phyloP scores from a whole-genome alignment of 352 stramenopile species.

The Blastocystis sp. region DNA sequence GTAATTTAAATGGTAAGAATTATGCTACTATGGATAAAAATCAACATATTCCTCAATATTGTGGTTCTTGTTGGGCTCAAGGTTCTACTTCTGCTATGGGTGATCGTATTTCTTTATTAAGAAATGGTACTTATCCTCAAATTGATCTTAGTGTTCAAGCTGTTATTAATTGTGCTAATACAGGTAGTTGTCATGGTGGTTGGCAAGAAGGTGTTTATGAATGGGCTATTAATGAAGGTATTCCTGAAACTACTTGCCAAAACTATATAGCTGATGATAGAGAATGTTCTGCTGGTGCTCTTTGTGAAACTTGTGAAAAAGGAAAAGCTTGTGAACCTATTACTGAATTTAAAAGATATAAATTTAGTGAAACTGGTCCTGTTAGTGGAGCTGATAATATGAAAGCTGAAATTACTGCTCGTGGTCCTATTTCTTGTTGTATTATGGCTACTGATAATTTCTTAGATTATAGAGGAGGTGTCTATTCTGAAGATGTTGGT shows the following conservation, averaged over 20 bases:
- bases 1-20: conserved; percentile 70
- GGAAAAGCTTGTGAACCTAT: conserved; percentile 53
- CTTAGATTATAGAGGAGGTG: conserved; percentile 53
- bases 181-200: conserved; percentile 52
- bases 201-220: conserved; percentile 69
- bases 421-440: conserved; percentile 63
- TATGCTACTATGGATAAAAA: conserved; percentile 92
- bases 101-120: conserved; percentile 67
- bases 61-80: conserved; percentile 70
- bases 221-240: conserved; percentile 62
- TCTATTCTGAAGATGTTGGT: conserved; percentile 61
- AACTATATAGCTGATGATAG: conserved; percentile 65
- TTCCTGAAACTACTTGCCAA: conserved; percentile 71
- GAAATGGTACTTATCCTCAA: conserved; percentile 60
- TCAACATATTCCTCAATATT: conserved; percentile 85
- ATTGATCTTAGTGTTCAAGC: conserved; percentile 61
- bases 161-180: conserved; percentile 58
- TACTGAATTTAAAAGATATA: conserved; percentile 65
- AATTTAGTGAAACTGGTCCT: conserved; percentile 63
- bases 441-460: conserved; percentile 59
- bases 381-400: conserved; percentile 61
- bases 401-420: conserved; percentile 71
- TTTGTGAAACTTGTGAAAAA: conserved; percentile 46
- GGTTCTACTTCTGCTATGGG: conserved; percentile 62
- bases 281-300: conserved; percentile 52